These are phyloP conservation scores for Nannizziopsis barbatae DNA, from an alignment of 2,329 filamentous ascomycete genomes.

Conservation along the genomic window DNA sequence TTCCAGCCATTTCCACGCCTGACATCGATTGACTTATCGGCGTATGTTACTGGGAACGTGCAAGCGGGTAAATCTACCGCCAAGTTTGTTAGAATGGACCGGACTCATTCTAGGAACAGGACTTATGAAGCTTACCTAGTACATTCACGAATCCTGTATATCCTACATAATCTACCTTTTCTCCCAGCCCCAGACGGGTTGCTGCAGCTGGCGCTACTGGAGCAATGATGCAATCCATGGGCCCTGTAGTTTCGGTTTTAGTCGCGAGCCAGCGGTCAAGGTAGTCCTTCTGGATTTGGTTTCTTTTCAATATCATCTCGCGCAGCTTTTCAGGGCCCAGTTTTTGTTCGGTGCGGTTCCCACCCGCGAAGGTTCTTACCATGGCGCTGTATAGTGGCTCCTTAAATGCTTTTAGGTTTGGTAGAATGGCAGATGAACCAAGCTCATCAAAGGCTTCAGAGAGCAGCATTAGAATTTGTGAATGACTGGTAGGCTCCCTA, in stretches of 20 bases:
- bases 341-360: slow-evolving; percentile 1
- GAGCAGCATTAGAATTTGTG: slow-evolving; percentile 22
- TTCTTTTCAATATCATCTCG: slow-evolving; percentile 21
- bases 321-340: slow-evolving; percentile 23
- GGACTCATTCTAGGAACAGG: background rate
- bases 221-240: slow-evolving; percentile 17
- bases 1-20: slow-evolving; percentile 23
- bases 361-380: slow-evolving; percentile 8
- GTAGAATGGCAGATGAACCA: slow-evolving; percentile 27
- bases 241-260: slow-evolving; percentile 10
- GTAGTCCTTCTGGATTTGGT: slow-evolving; percentile 18
- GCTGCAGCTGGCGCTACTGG: slow-evolving; percentile 15
- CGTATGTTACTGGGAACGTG: slow-evolving; percentile 18
- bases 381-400: slow-evolving; percentile 21
- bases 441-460: slow-evolving; percentile 25
- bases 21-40: slow-evolving; percentile 16
- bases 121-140: slow-evolving; percentile 17
- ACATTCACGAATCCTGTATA: slow-evolving; percentile 22
- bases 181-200: slow-evolving; percentile 19
- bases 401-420: slow-evolving; percentile 19
- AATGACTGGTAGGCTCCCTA: slow-evolving; percentile 25
- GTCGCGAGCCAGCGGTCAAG: slow-evolving; percentile 18
- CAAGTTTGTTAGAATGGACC: slow-evolving; percentile 10
- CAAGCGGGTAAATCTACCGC: slow-evolving; percentile 20
- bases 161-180: slow-evolving; percentile 20